These are phyloP conservation scores for Nothophytophthora sp. DNA, from an alignment of 352 stramenopile genomes.

Conservation along the genomic window DNA sequence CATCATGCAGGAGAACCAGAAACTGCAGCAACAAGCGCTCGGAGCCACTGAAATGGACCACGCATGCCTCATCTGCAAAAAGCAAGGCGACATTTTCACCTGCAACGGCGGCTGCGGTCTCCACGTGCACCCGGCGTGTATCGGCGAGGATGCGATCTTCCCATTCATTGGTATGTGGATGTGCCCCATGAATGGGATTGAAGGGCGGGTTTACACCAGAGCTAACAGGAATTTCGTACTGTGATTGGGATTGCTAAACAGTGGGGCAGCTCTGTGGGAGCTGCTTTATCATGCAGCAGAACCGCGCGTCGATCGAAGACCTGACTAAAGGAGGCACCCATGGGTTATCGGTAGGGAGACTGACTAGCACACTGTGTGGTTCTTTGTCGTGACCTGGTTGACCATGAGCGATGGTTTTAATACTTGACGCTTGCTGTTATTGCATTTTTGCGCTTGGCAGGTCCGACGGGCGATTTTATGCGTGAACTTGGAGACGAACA, in stretches of 20 bases:
- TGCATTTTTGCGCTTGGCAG: slow-evolving; percentile 19
- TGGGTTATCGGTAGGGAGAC: slow-evolving; percentile 46
- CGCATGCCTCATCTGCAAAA: slow-evolving; percentile 52
- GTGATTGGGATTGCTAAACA: slow-evolving; percentile 10
- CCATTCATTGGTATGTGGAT: slow-evolving; percentile 39
- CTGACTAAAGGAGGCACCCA: slow-evolving; percentile 58
- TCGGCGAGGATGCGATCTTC: slow-evolving; percentile 64
- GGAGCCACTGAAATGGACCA: too few relatives aligned
- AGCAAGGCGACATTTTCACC: slow-evolving; percentile 52
- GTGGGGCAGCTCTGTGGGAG: slow-evolving; percentile 68
- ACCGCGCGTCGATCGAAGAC: slow-evolving; percentile 69
- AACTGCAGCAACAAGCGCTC: background rate
- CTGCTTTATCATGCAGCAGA: slow-evolving; percentile 73
- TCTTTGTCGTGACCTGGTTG: background rate
- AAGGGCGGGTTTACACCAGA: background rate
- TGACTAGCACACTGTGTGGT: background rate
- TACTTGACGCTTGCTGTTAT: background rate
- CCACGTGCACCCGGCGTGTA: slow-evolving; percentile 52
- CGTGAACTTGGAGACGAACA: slow-evolving; percentile 74
- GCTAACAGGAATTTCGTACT: background rate
- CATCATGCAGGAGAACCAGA: slow-evolving; percentile 3
- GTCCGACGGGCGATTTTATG: slow-evolving; percentile 70
- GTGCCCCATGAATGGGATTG: too few relatives aligned
- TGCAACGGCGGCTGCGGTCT: slow-evolving; percentile 68
- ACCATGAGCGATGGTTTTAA: background rate